Conservation (phyloP, 2,329 filamentous ascomycete species). For the Madurella mycetomatis region DNA sequence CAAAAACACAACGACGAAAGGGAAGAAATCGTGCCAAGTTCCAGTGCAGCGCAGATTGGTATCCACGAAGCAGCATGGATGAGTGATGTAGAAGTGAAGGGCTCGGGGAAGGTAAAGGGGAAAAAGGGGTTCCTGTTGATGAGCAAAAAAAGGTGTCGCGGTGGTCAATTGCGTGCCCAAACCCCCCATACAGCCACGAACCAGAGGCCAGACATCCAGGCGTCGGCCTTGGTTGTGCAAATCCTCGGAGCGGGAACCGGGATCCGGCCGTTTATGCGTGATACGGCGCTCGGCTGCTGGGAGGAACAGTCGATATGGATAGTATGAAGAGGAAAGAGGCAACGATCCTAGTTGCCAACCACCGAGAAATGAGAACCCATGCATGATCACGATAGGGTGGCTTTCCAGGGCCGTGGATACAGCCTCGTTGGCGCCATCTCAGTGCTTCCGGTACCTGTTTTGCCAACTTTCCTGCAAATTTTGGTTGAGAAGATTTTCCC, state of each 20-base stretch:
- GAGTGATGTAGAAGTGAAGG: background rate
- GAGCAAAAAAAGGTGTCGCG: background rate
- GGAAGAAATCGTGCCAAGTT: background rate
- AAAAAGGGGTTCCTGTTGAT: background rate
- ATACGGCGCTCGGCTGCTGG: background rate
- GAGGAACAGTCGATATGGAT: background rate
- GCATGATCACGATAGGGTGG: background rate
- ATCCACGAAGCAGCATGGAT: background rate
- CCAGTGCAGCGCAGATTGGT: background rate
- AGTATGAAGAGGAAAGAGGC: background rate
- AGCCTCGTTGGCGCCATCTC: background rate
- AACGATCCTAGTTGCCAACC: background rate
- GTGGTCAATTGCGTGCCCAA: background rate
- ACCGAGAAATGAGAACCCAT: background rate
- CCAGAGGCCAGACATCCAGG: background rate
- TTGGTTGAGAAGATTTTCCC: background rate
- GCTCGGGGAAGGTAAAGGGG: background rate
- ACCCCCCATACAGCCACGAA: background rate
- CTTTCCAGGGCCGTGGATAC: conserved; percentile 1
- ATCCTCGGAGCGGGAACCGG: background rate
- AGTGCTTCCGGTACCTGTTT: background rate
- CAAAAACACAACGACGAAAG: background rate
- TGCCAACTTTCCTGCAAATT: background rate
- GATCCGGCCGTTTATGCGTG: background rate
- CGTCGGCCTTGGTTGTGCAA: background rate